phyloP scores from a whole-genome alignment of 805 yeast genomes.

The Candida corydali region DNA sequence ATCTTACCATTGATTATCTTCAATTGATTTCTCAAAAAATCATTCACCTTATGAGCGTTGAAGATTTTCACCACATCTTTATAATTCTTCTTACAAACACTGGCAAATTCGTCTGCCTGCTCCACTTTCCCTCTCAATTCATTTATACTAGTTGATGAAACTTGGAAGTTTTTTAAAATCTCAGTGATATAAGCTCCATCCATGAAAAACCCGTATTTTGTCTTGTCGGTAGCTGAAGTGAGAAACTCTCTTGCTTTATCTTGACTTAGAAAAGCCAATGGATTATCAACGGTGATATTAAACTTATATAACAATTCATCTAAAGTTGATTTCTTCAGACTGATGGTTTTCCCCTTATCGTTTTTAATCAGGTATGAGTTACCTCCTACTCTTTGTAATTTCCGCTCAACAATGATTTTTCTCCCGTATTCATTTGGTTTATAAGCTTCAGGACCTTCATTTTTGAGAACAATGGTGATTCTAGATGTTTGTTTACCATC shows the following conservation, averaged over 20 bases:
- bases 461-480: slow-evolving; percentile 60
- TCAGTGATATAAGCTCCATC: slow-evolving; percentile 73
- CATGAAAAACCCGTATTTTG: slow-evolving; percentile 74
- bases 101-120: slow-evolving; percentile 21
- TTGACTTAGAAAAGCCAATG: slow-evolving; percentile 88
- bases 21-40: slow-evolving; percentile 28
- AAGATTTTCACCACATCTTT: slow-evolving; percentile 26
- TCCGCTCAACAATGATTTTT: slow-evolving; percentile 66
- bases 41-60: slow-evolving; percentile 31
- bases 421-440: slow-evolving; percentile 64
- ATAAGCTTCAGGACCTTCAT: slow-evolving; percentile 64
- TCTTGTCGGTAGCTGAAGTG: slow-evolving; percentile 67
- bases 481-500: slow-evolving; percentile 72
- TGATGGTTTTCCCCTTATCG: slow-evolving; percentile 47
- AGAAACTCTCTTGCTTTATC: slow-evolving; percentile 90
- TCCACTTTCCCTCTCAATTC: slow-evolving; percentile 24
- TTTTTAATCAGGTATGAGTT: slow-evolving; percentile 53
- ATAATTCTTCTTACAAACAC: slow-evolving; percentile 23
- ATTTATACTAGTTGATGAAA: slow-evolving; percentile 24
- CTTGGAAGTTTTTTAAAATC: slow-evolving; percentile 49
- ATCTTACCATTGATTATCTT: slow-evolving; percentile 37
- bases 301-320: slow-evolving; percentile 66
- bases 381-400: slow-evolving; percentile 45
- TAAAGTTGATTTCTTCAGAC: slow-evolving; percentile 60
- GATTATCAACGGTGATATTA: slow-evolving; percentile 80